Conservation (phyloP, 345 rosid species). For the Cardamine occulta region DNA sequence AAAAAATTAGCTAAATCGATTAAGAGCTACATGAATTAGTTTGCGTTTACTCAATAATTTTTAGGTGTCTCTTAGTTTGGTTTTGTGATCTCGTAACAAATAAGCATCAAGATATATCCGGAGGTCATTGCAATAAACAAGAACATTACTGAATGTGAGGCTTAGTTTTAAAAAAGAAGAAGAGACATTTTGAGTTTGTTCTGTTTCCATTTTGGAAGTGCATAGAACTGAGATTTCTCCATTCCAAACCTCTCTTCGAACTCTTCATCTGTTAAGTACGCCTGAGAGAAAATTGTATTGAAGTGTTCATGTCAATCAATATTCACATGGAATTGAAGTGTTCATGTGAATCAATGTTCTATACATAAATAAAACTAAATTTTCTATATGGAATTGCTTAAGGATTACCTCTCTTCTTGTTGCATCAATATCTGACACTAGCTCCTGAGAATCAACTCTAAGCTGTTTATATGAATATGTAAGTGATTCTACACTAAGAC, state of each 20-base stretch:
- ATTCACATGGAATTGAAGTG: too few species aligned
- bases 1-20: background rate
- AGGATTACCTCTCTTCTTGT: slow-evolving; percentile 70
- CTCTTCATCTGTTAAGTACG: slow-evolving; percentile 60
- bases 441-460: slow-evolving; percentile 57
- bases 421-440: slow-evolving; percentile 57
- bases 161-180: slow-evolving; percentile 58
- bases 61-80: background rate
- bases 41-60: background rate
- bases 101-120: background rate
- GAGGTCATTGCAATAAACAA: slow-evolving; percentile 17
- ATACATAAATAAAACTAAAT: background rate
- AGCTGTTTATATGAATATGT: slow-evolving; percentile 58
- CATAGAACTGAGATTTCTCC: slow-evolving; percentile 51
- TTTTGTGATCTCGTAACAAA: slow-evolving; percentile 9
- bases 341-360: background rate
- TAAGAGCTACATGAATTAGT: background rate
- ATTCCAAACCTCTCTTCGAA: slow-evolving; percentile 60
- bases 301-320: too few species aligned
- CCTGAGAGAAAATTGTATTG: slow-evolving; percentile 40
- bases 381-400: background rate
- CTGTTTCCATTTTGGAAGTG: slow-evolving; percentile 75
- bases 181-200: slow-evolving; percentile 70
- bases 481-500: slow-evolving; percentile 37
- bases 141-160: slow-evolving; percentile 1